Evolutionary conservation across 225 moss, liverwort and hornwort species (phyloP).

Genomic region (Straminergon stramineum): DNA sequence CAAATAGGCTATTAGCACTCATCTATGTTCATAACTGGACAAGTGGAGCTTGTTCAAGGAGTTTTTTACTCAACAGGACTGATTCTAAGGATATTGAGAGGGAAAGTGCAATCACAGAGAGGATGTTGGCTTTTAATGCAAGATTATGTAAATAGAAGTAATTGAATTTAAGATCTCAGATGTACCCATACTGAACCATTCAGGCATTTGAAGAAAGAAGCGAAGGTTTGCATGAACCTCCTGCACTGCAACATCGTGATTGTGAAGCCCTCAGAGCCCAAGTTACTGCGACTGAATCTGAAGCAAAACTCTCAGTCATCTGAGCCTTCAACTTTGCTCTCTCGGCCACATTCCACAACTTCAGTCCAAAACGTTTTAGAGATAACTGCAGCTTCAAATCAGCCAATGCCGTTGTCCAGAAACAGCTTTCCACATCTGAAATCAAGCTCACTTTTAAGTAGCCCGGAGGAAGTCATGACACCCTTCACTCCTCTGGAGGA

Average conservation of each 20-base stretch:
- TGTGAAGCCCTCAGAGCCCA: slow-evolving; percentile 26
- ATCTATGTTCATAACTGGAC: background rate
- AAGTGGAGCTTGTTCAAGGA: background rate
- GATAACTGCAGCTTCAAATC: background rate
- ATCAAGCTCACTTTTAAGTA: background rate
- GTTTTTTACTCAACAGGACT: background rate
- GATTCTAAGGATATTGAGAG: background rate
- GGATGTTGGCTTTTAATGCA: background rate
- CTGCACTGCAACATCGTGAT: slow-evolving; percentile 32
- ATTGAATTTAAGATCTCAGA: background rate
- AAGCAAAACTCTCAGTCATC: background rate
- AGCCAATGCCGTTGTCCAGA: background rate
- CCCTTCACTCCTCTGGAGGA: slow-evolving; percentile 28
- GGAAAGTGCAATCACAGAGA: background rate
- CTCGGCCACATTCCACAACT: background rate
- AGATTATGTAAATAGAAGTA: background rate
- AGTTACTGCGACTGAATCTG: slow-evolving; percentile 22
- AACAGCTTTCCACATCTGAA: background rate
- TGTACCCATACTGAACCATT: background rate
- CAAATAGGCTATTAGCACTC: background rate
- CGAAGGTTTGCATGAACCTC: slow-evolving; percentile 28
- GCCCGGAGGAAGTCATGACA: slow-evolving; percentile 28
- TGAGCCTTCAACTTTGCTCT: background rate
- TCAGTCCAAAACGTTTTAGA: background rate
- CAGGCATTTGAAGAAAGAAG: slow-evolving; percentile 40